phyloP scores from a whole-genome alignment of 768 basidiomycete genomes.

The Podaxis rugospora region DNA sequence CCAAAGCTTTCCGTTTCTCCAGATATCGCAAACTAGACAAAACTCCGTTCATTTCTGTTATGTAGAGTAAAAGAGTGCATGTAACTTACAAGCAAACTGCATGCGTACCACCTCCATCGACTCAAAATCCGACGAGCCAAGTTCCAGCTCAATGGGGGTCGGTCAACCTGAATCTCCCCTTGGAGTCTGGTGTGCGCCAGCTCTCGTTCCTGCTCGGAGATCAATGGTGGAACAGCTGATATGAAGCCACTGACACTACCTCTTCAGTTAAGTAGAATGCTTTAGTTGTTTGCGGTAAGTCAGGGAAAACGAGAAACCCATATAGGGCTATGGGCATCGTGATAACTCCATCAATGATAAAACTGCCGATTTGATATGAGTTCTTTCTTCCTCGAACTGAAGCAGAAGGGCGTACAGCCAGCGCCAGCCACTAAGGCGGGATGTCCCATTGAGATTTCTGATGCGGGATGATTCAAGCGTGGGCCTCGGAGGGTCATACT shows the following conservation, averaged over 20 bases:
- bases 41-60: neutral
- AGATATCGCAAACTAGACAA: conserved; percentile 52
- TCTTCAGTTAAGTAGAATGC: conserved; percentile 61
- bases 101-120: conserved; percentile 67
- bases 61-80: neutral
- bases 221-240: neutral
- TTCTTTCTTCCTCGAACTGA: neutral
- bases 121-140: conserved; percentile 44
- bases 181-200: conserved; percentile 48
- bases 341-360: conserved; percentile 69
- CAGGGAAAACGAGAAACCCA: conserved; percentile 71
- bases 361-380: conserved; percentile 27
- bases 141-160: conserved; percentile 41
- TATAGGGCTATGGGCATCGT: conserved; percentile 69
- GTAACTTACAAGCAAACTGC: conserved; percentile 53
- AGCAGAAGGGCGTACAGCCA: conserved; percentile 45
- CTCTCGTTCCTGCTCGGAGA: conserved; percentile 42
- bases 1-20: conserved; percentile 68
- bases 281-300: conserved; percentile 58
- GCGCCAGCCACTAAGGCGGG: conserved; percentile 61
- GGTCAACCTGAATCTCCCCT: conserved; percentile 33
- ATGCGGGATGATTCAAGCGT: neutral
- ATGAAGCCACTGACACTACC: conserved; percentile 23
- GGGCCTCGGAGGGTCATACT: neutral
- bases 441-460: conserved; percentile 49